These are phyloP conservation scores for Stylosanthes scabra DNA, from an alignment of 331 rosid species.

Conservation along the genomic window DNA sequence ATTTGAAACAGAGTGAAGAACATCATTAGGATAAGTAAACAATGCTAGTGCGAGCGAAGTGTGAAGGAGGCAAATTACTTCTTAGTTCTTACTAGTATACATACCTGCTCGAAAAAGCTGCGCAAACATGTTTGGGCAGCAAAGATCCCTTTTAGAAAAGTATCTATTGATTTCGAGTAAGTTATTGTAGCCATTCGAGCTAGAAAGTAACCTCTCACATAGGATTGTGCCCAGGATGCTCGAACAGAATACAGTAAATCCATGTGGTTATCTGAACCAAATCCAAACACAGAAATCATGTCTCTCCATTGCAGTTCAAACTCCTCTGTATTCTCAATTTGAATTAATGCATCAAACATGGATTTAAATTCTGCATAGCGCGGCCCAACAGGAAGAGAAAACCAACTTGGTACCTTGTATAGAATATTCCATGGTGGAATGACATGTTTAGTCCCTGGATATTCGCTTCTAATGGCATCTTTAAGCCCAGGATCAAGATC, in stretches of 20 bases:
- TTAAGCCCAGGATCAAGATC: slow-evolving; percentile 83
- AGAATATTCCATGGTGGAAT: slow-evolving; percentile 65
- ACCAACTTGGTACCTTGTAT: slow-evolving; percentile 79
- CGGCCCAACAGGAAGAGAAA: slow-evolving; percentile 73
- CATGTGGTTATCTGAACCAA: slow-evolving; percentile 73
- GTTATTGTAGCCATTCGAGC: slow-evolving; percentile 72
- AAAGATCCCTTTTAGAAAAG: slow-evolving; percentile 73
- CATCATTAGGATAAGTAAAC: slow-evolving; percentile 23
- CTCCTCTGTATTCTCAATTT: slow-evolving; percentile 74
- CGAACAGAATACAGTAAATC: slow-evolving; percentile 67
- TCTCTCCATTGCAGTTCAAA: slow-evolving; percentile 91
- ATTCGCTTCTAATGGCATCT: slow-evolving; percentile 71
- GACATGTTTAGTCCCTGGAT: slow-evolving; percentile 78
- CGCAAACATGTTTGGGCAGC: slow-evolving; percentile 75
- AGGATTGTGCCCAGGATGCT: slow-evolving; percentile 76
- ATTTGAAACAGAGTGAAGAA: slow-evolving; percentile 31
- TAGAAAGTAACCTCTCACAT: slow-evolving; percentile 74
- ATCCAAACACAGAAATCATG: slow-evolving; percentile 71
- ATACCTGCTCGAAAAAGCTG: slow-evolving; percentile 90
- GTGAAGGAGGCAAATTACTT: slow-evolving; percentile 9
- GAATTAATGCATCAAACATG: slow-evolving; percentile 69
- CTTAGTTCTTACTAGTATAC: slow-evolving; percentile 8
- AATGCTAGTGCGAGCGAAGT: slow-evolving; percentile 13
- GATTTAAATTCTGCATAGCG: slow-evolving; percentile 83
- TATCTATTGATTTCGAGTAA: slow-evolving; percentile 67